Evolutionary conservation across 345 rosid species (phyloP).

Genomic region (Lenwebbia sp.): DNA sequence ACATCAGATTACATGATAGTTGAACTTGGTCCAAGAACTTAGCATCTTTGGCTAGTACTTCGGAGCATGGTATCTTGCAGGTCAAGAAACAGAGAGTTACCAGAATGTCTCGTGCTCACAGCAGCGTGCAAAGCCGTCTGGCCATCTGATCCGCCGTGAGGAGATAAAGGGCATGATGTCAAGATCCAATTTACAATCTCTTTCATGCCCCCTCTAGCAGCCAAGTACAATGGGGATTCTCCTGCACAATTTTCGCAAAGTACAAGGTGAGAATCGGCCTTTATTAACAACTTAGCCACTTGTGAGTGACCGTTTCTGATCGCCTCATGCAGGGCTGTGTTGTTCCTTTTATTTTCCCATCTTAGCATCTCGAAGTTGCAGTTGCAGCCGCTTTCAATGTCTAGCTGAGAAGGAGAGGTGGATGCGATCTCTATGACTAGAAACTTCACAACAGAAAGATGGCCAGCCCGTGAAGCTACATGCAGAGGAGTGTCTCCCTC

Average conservation of each 20-base stretch:
- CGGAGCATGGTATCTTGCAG: not conserved
- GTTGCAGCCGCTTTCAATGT: not conserved
- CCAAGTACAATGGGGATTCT: not conserved
- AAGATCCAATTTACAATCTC: not conserved
- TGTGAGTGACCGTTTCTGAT: not conserved
- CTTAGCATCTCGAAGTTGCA: not conserved
- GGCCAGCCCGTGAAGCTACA: not conserved
- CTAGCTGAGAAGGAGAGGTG: not conserved
- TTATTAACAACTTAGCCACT: not conserved
- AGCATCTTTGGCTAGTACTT: not conserved
- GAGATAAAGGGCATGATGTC: not conserved
- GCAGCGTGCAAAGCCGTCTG: not conserved
- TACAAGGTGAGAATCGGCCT: not conserved
- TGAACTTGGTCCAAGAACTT: not conserved
- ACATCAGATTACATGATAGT: not conserved
- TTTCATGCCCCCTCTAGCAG: not conserved
- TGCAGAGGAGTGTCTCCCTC: not conserved
- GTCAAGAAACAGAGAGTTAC: not conserved
- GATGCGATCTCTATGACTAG: not conserved
- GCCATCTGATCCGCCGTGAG: not conserved
- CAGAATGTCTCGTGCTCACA: not conserved
- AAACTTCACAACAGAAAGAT: not conserved
- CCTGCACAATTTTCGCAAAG: not conserved
- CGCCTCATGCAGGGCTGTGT: not conserved
- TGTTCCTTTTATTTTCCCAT: not conserved